Base-by-base conservation (phyloP, 2,329 filamentous ascomycete genomes). In the Trichoderma koningiopsis region DNA sequence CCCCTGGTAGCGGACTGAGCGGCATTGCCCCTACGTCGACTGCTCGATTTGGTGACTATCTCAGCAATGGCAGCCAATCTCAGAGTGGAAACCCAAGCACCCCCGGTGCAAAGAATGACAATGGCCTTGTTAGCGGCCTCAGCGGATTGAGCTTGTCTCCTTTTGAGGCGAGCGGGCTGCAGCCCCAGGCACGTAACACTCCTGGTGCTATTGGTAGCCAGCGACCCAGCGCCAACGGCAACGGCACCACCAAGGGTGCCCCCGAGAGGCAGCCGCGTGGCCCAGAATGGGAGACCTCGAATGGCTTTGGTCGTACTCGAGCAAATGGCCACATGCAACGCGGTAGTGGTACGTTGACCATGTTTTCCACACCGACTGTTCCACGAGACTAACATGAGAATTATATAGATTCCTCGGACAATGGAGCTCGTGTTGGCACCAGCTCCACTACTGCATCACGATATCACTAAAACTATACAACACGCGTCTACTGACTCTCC, bases 201-300 rank as follows among this genome's bases (percentile, higher is more conserved):
- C 86, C 87, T 10, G 88, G 88, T 5, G 87, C 88, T 13, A 91
- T 91, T 64, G 88, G 88, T 64, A 91, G 88, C 79, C 88, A 90
- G 77, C 84, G 88, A 57, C 87, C 88, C 8, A 80, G 84, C 16
- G 81, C 85, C 16, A 85, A 82, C 70, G 81, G 82, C 31, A 76
- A 77, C 62, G 82, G 82, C 64, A 70, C 77, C n/a, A 8, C 40
- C 59, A 81, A 79, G 80, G 82, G 80, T 31, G 83, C 83, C 11
- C 87, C 87, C 3, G 88, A 90, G 73, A 83, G 88, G 70, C 88
- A 91, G 78, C 88, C 88, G n/a, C 84, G 87, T 31, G 87, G 87
- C 31, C 88, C 88, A 1, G 86, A 88, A 75, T 90, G 88, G 88
- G 87, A 88, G 76, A 81, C 79, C 56, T 81, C 79, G 35, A 76